Conservation (phyloP, 169 alveolate species). For the Prorocentrum cordatum region DNA sequence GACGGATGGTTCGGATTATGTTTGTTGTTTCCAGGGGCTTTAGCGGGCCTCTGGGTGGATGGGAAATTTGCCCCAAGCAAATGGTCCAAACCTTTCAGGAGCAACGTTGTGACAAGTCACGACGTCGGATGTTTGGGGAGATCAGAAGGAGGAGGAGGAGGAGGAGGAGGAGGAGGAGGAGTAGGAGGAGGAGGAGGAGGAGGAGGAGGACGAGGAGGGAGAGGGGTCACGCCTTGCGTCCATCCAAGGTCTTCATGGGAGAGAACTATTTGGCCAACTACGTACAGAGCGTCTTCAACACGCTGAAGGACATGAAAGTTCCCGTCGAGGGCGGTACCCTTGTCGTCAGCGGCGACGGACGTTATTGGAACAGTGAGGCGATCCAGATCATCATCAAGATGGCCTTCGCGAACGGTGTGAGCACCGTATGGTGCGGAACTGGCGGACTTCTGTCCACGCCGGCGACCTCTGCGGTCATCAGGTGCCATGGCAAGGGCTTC, state of each 20-base stretch:
- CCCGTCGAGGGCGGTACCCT: neutral
- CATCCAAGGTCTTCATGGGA: slow-evolving; percentile 57
- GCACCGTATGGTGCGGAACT: slow-evolving; percentile 28
- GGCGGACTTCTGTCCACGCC: slow-evolving; percentile 44
- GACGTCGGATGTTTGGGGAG: too few species aligned
- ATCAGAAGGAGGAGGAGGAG: too few species aligned
- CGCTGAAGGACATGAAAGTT: slow-evolving; percentile 4
- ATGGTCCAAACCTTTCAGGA: too few species aligned
- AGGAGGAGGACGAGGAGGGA: too few species aligned
- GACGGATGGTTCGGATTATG: too few species aligned
- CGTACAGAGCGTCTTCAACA: slow-evolving; percentile 68
- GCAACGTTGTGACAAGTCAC: too few species aligned
- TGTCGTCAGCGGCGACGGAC: slow-evolving; percentile 58
- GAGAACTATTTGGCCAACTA: slow-evolving; percentile 54
- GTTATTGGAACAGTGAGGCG: slow-evolving; percentile 58
- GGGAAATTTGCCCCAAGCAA: too few species aligned
- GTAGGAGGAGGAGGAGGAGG: too few species aligned
- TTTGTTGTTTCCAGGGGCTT: too few species aligned
- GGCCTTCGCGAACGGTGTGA: slow-evolving; percentile 49
- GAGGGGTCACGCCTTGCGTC: too few species aligned
- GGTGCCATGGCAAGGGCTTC: slow-evolving; percentile 51
- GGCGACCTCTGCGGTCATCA: slow-evolving; percentile 57
- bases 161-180: too few species aligned
- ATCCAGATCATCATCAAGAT: slow-evolving; percentile 66
- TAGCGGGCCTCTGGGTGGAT: too few species aligned